Percentiles rank a stretch among this genome's conserved stretches.
These are phyloP conservation scores for Fusarium torreyae DNA, from an alignment of 2,329 filamentous ascomycete species.

Conservation along the genomic window DNA sequence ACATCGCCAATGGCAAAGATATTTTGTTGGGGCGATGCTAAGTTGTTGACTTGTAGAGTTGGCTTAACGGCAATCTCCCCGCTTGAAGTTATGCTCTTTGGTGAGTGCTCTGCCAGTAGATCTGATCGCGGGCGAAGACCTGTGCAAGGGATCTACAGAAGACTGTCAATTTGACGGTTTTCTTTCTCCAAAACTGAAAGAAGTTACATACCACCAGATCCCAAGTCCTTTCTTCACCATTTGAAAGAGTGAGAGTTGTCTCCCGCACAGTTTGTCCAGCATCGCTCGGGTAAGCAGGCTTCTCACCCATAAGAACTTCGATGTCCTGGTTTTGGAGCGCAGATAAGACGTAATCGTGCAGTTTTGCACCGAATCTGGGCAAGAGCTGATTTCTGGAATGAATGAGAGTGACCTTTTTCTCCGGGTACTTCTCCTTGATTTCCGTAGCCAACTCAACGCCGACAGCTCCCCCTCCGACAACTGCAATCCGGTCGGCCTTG, in stretches of 20 bases:
- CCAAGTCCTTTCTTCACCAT: not conserved
- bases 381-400: constrained; percentile 33
- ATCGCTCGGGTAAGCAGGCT: not conserved
- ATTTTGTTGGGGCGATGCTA: not conserved
- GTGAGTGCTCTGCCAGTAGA: not conserved
- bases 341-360: constrained; percentile 5
- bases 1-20: constrained; percentile 33
- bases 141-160: constrained; percentile 29
- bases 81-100: constrained; percentile 9
- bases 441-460: constrained; percentile 31
- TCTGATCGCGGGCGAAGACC: constrained; percentile 29
- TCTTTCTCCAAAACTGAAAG: too few relatives aligned
- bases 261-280: not conserved
- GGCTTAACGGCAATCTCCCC: constrained; percentile 23
- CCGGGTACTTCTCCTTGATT: constrained; percentile 19
- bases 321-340: not conserved
- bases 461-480: constrained; percentile 34
- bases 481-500: not conserved
- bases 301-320: constrained; percentile 9
- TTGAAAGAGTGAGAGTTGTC: not conserved
- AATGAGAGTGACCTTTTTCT: constrained; percentile 17
- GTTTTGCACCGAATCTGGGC: constrained; percentile 23
- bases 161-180: not conserved
- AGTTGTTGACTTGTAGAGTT: constrained; percentile 18
- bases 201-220: constrained; percentile 23